Conservation (phyloP, 2,329 filamentous ascomycete species). For the Ophiocordyceps camponoti-leonardi region DNA sequence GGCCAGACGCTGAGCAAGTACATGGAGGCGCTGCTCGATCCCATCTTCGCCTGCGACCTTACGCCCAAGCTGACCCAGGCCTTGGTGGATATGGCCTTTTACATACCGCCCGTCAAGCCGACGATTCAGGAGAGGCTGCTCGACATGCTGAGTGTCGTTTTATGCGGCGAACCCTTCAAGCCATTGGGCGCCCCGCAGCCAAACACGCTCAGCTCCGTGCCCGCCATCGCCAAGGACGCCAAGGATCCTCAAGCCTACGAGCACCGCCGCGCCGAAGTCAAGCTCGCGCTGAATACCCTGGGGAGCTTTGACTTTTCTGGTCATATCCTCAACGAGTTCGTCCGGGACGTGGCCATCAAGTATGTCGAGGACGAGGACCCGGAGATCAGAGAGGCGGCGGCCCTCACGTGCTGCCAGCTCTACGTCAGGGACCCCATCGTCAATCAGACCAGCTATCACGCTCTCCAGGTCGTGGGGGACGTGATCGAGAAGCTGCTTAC, state of each 20-base stretch:
- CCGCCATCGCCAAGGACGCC: slow-evolving; percentile 72
- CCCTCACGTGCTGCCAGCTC: slow-evolving; percentile 92
- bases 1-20: slow-evolving; percentile 96
- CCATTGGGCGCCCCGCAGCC: slow-evolving; percentile 76
- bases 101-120: slow-evolving; percentile 85
- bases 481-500: slow-evolving; percentile 95
- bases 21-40: slow-evolving; percentile 87
- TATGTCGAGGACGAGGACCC: slow-evolving; percentile 95
- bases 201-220: slow-evolving; percentile 65
- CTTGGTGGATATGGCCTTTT: slow-evolving; percentile 95
- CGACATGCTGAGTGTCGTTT: slow-evolving; percentile 85
- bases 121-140: slow-evolving; percentile 87
- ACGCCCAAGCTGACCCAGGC: slow-evolving; percentile 90
- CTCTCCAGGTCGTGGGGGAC: slow-evolving; percentile 90
- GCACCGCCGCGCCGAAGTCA: slow-evolving; percentile 69
- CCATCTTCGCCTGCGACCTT: slow-evolving; percentile 91
- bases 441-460: slow-evolving; percentile 92
- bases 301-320: slow-evolving; percentile 95
- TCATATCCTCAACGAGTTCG: slow-evolving; percentile 94
- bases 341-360: slow-evolving; percentile 92
- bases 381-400: slow-evolving; percentile 83
- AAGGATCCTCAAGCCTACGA: slow-evolving; percentile 73
- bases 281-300: slow-evolving; percentile 80
- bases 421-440: slow-evolving; percentile 96
- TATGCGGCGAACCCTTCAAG: slow-evolving; percentile 83